These are phyloP conservation scores for Seminavis robusta DNA, from an alignment of 108 stramenopile species.

Conservation along the genomic window DNA sequence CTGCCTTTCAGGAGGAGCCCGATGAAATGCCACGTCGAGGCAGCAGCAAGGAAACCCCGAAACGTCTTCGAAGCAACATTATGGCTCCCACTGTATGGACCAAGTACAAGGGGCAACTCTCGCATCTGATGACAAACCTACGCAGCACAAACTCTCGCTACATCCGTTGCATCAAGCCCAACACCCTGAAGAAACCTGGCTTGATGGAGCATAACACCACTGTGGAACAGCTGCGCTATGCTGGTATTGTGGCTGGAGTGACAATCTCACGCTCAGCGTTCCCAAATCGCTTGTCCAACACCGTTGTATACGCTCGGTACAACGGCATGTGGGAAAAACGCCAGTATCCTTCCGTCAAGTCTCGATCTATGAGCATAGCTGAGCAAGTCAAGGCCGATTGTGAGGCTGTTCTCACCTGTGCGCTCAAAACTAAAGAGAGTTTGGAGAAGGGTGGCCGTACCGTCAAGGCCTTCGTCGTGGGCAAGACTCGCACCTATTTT, in stretches of 20 bases:
- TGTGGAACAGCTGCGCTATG: conserved; percentile 91
- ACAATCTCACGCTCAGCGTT: conserved; percentile 92
- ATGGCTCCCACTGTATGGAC: conserved; percentile 61
- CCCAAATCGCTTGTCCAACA: conserved; percentile 74
- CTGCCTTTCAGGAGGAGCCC: conserved; percentile 55
- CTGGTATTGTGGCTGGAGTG: conserved; percentile 95
- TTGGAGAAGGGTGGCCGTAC: conserved; percentile 3
- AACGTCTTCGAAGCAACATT: conserved; percentile 30
- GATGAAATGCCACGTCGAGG: conserved; percentile 13
- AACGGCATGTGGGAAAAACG: conserved; percentile 18
- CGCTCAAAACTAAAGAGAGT: conserved; percentile 3
- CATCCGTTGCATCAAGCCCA: conserved; percentile 94
- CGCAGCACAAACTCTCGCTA: conserved; percentile 78
- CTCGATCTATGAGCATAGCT: conserved; percentile 1
- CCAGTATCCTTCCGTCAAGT: conserved; percentile 4
- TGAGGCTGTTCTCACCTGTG: conserved; percentile 9
- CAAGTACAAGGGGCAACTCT: conserved; percentile 73
- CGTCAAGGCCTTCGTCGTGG: conserved; percentile 49
- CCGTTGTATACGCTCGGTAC: conserved; percentile 9
- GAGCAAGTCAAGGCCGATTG: neutral
- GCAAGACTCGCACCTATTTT: conserved; percentile 77
- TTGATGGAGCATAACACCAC: conserved; percentile 81
- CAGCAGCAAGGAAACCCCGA: neutral
- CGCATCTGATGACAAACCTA: conserved; percentile 65
- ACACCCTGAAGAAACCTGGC: conserved; percentile 66